Conservation (phyloP, 176 grass and related monocot genomes). For the Aegilops bicornis region DNA sequence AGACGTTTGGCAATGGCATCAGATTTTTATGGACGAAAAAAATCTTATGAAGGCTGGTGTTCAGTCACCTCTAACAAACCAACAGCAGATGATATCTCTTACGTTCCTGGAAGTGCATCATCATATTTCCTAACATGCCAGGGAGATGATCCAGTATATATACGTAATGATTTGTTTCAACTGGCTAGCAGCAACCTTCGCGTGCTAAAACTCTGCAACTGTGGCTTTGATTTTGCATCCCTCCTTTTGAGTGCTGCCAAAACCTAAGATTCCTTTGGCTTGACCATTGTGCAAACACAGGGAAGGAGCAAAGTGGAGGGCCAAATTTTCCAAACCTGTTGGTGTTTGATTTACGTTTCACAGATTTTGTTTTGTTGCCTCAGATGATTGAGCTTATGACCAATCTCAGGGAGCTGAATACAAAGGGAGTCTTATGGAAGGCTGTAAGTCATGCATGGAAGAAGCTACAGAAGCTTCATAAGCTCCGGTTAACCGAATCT, state of each 20-base stretch:
- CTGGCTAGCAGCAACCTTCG: background rate
- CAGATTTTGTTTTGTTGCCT: background rate
- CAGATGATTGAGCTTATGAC: background rate
- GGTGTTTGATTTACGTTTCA: background rate
- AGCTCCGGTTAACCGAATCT: background rate
- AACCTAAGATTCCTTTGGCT: constrained; percentile 26
- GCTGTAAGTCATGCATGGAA: background rate
- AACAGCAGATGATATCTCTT: background rate
- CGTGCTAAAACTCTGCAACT: constrained; percentile 10
- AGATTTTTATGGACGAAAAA: too few relatives aligned
- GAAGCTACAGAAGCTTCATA: background rate
- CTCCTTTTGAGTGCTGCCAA: constrained; percentile 24
- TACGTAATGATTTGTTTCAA: constrained; percentile 10
- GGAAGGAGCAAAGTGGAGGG: background rate
- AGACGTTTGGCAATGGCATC: too few relatives aligned
- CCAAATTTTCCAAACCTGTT: background rate
- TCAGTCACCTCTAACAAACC: background rate
- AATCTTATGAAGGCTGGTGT: background rate
- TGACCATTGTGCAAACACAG: background rate
- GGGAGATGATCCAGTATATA: rapidly evolving
- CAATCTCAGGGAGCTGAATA: constrained; percentile 18
- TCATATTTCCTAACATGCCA: background rate
- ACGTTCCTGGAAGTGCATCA: background rate
- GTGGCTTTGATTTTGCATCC: background rate
- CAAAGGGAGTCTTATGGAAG: background rate